Base-by-base conservation (phyloP, 2,329 filamentous ascomycete genomes). In the Penicillium expansum region DNA sequence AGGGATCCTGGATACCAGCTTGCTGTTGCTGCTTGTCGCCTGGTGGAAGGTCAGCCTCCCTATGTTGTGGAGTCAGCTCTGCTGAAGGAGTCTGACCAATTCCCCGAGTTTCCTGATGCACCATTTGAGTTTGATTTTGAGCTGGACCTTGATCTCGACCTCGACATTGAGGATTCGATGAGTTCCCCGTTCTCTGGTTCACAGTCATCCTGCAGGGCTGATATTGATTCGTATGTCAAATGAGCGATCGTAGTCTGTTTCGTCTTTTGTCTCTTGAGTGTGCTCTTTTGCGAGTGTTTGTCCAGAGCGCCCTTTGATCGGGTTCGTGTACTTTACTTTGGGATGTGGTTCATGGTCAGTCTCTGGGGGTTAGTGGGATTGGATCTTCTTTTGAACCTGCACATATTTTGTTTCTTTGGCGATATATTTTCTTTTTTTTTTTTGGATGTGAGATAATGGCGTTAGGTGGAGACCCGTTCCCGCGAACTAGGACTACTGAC, bases 191-290 rank as follows among this genome's bases (percentile, higher is more conserved):
- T 71, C 49, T 73, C 68, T 52, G 68, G 69, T 45, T 62, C 67
- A 29, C 71, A 75, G 60, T 62, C 70, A 42, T 51, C 52, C 37
- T 52, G 71, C 38, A 62, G 65, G 52, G 63, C 69, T 50, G 74
- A 72, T 59, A 62, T 72, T 55, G 71, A 73, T 59, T 68, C 70
- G 56, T 75, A 71, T 69, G 67, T 69, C 62, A 66, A 72, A 64
- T 71, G 69, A 74, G 63, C 62, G 58, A 61, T 61, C 62, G 68
- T 65, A 68, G 63, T 62, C 24, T 57, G 32, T 16, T 56, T 48
- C 16, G 3, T 43, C 39, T 27, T 57, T 55, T 50, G 43, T 56
- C 20, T 61, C 56, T 62, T 61, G n/a, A n/a, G 51, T 44, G 8
- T 62, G 30, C 42, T 49, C 27, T 37, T 39, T 29, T 57, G 45